Evolutionary conservation across 345 rosid species (phyloP), one percentile per base, ranked within the genome.

Genomic region (Hirschfeldia incana): DNA sequence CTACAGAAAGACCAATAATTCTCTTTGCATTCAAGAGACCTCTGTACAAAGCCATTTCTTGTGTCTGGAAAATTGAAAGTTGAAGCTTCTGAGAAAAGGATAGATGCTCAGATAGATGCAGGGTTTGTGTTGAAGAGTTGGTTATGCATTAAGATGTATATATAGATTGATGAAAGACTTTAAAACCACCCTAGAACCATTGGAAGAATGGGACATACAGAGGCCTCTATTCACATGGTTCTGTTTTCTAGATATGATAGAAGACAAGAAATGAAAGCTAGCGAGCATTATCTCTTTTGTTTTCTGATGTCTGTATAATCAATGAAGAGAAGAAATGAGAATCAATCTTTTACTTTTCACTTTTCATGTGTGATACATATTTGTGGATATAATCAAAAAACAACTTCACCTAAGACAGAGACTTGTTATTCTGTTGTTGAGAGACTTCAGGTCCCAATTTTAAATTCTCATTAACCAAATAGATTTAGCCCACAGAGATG

Each of bases 391-490:
- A 13, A 49, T 73, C 4, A 42, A 32, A 27, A 65, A 78, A 72
- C 26, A 78, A 44, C 55, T 17, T 44, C 21, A 51, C 17, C 10
- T 17, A 28, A 61, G 60, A 67, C 13, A 68, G 15, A 49, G 59
- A 69, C 72, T 65, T 55, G 5, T 66, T 78, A 64, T 67, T 73
- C 26, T 59, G 77, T 27, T 67, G 69, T 59, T 78, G 63, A 73
- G 67, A 1, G 21, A 21, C 82, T 29, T 67, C 69, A 67, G 15
- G 74, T 60, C 82, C 73, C 81, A 28, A 67, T 65, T 79, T 59
- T 51, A 6, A 29, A 15, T 55, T 37, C 0, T 42, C 30, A 12
- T 12, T 62, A n/a, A 5, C 5, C 34, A n/a, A 77, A 70, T 26
- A 42, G 7, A 36, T 37, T 2, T 27, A 11, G 11, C 36, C 76